Conservation (phyloP, 1,284 basidiomycete genomes). For the Coniferiporia weirii region DNA sequence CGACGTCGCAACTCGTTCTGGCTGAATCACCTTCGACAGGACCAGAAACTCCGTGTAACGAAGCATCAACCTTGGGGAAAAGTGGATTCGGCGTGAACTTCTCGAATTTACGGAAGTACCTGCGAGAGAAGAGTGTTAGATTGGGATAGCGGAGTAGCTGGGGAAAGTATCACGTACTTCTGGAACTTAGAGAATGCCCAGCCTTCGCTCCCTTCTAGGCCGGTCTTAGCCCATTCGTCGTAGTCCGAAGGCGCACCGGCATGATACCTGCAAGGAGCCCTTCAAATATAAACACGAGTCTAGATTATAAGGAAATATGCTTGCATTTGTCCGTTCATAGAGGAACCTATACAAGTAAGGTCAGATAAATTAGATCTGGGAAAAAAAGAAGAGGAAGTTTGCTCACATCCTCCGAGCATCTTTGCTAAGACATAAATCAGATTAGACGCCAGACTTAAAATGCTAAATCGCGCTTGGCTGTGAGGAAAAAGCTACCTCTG, state of each 20-base stretch:
- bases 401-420: conserved; percentile 19
- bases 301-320: not conserved
- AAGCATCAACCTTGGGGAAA: conserved; percentile 16
- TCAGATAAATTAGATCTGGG: not conserved
- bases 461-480: too few species aligned
- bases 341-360: conserved; percentile 7
- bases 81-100: conserved; percentile 16
- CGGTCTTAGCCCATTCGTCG: conserved; percentile 56
- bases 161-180: conserved; percentile 26
- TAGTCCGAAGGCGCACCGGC: conserved; percentile 64
- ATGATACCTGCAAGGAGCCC: conserved; percentile 46
- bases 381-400: not conserved
- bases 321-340: conserved; percentile 17
- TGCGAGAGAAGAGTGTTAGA: not conserved
- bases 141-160: conserved; percentile 7
- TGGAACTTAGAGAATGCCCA: conserved; percentile 60
- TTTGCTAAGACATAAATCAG: not conserved
- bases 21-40: conserved; percentile 9
- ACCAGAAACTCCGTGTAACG: conserved; percentile 12
- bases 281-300: not conserved
- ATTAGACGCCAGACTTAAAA: too few species aligned
- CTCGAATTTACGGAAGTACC: conserved; percentile 22
- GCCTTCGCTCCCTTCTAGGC: conserved; percentile 45
- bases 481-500: conserved; percentile 1
- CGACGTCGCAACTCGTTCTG: too few species aligned